phyloP scores from a whole-genome alignment of 1,139 yeast genomes.

The Kurtzmaniella quercitrusa region DNA sequence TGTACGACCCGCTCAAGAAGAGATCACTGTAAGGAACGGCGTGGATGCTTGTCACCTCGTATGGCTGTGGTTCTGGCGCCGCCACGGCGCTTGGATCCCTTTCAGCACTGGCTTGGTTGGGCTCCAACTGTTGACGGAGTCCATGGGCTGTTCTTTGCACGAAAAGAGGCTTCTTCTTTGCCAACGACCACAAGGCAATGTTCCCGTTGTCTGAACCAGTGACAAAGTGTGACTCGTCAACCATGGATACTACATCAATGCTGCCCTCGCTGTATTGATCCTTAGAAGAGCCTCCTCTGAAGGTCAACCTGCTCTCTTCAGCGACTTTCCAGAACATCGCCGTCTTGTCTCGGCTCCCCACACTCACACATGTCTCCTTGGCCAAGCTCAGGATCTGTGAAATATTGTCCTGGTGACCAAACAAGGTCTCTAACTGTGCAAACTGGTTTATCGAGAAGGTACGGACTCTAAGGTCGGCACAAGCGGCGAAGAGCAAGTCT shows the following conservation, averaged over 20 bases:
- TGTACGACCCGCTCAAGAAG: conserved; percentile 85
- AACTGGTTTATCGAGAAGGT: conserved; percentile 82
- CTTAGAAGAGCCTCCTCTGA: conserved; percentile 78
- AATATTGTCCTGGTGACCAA: conserved; percentile 93
- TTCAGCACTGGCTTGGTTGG: conserved; percentile 69
- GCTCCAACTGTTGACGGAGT: conserved; percentile 45
- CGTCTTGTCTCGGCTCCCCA: conserved; percentile 90
- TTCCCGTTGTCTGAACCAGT: conserved; percentile 96
- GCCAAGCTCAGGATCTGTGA: conserved; percentile 74
- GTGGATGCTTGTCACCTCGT: conserved; percentile 77
- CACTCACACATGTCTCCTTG: conserved; percentile 90
- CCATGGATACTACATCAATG: conserved; percentile 85
- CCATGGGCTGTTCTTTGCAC: conserved; percentile 78
- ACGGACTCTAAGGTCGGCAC: conserved; percentile 87
- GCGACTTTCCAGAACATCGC: conserved; percentile 96
- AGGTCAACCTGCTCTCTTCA: conserved; percentile 89
- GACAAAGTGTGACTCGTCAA: conserved; percentile 87
- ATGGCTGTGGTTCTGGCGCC: conserved; percentile 70
- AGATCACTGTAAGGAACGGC: conserved; percentile 89
- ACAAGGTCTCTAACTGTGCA: conserved; percentile 83
- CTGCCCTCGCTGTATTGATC: conserved; percentile 73
- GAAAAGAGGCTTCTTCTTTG: conserved; percentile 82
- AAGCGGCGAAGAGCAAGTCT: conserved; percentile 86
- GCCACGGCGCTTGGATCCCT: conserved; percentile 39
- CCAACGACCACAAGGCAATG: conserved; percentile 79